Conservation (phyloP, 148 eudicot species). For the Rhododendron griersonianum region DNA sequence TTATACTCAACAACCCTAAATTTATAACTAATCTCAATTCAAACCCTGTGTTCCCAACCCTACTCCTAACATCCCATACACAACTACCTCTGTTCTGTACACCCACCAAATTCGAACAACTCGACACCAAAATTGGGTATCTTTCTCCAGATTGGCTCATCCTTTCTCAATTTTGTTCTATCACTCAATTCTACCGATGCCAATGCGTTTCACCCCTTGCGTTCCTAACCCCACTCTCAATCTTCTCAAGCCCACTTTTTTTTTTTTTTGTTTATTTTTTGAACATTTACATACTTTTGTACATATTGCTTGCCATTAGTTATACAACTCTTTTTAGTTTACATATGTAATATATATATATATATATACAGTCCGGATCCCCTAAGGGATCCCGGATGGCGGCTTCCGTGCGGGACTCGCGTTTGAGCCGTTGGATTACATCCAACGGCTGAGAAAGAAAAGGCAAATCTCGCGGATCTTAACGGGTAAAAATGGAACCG, state of each 20-base stretch:
- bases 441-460: no score
- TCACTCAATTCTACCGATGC: conserved; percentile 15
- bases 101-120: not conserved
- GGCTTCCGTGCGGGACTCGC: no score
- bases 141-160: not conserved
- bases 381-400: no score
- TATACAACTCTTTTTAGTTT: no score
- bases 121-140: not conserved
- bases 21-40: not conserved
- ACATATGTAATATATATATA: no score
- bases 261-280: no score
- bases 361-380: no score
- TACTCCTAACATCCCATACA: not conserved
- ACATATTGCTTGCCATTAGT: no score
- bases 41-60: not conserved
- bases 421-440: no score
- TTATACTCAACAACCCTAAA: not conserved
- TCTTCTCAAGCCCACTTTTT: conserved; percentile 7
- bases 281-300: no score
- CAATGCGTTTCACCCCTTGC: conserved; percentile 25
- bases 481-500: no score
- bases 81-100: not conserved
- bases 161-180: not conserved
- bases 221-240: conserved; percentile 12
- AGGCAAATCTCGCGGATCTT: no score